Evolutionary conservation across 164 flowering plant species (phyloP).

Genomic region (Annona squamosa): DNA sequence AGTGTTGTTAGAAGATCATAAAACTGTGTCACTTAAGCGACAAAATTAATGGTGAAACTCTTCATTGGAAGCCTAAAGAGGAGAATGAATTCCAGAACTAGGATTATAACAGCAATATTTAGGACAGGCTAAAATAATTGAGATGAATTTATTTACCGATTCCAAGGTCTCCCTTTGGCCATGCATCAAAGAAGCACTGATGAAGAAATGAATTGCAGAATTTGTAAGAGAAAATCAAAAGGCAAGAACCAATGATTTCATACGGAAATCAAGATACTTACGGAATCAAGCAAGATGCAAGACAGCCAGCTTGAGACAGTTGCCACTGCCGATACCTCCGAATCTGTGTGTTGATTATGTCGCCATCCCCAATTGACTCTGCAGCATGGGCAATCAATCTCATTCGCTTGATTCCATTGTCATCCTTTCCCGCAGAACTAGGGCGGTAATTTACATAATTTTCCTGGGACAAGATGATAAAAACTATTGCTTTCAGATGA

Average conservation of each 20-base stretch:
- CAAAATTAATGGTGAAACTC: too few species aligned
- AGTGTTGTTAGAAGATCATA: too few species aligned
- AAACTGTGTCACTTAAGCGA: too few species aligned
- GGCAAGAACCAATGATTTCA: neutral
- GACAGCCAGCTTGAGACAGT: conserved; percentile 58
- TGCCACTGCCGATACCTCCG: conserved; percentile 95
- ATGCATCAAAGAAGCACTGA: conserved; percentile 83
- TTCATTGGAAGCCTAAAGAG: neutral
- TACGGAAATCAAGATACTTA: conserved; percentile 32
- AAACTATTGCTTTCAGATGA: neutral
- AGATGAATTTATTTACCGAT: conserved; percentile 39
- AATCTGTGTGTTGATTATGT: conserved; percentile 88
- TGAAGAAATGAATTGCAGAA: conserved; percentile 9
- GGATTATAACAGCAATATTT: neutral
- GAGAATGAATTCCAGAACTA: neutral
- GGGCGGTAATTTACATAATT: conserved; percentile 88
- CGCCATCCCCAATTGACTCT: conserved; percentile 91
- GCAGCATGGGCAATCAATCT: conserved; percentile 85
- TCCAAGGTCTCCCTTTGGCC: conserved; percentile 76
- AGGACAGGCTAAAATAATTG: neutral
- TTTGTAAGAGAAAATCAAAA: neutral
- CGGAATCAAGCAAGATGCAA: conserved; percentile 85
- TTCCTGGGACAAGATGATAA: conserved; percentile 47
- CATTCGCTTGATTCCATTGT: conserved; percentile 70
- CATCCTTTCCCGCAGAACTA: conserved; percentile 66